Percentiles rank a stretch among this genome's conserved stretches.
Evolutionary conservation across 139 green algal species (phyloP).

Genomic region (Picochlorum sp.): DNA sequence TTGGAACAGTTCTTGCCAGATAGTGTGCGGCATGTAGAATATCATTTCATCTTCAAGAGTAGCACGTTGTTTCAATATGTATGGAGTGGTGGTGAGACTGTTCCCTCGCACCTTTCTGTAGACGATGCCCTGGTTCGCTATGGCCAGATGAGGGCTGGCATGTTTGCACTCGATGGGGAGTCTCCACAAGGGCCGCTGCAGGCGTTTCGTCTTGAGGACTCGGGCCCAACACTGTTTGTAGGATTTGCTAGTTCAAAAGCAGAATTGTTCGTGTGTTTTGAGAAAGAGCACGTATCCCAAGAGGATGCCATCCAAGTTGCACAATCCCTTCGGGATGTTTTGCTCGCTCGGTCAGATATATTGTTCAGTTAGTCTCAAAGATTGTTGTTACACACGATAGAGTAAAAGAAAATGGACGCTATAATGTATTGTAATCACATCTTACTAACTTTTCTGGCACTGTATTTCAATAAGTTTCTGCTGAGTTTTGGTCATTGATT

Average conservation of each 20-base stretch:
- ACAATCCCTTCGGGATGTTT: no score
- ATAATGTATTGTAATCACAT: no score
- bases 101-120: neutral
- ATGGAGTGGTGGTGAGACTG: neutral
- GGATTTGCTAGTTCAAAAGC: conserved; percentile 2
- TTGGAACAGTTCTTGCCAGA: neutral
- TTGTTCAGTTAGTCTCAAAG: no score
- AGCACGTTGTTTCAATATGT: neutral
- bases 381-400: no score
- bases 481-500: no score
- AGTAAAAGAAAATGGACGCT: no score
- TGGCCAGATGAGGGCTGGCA: conserved; percentile 24
- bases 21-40: neutral
- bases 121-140: conserved; percentile 16
- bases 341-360: no score
- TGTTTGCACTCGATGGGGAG: conserved; percentile 18
- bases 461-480: no score
- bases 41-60: neutral
- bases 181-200: conserved; percentile 14
- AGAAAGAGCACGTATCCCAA: conserved; percentile 4
- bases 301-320: conserved; percentile 5
- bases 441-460: no score
- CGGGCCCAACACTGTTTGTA: conserved; percentile 12
- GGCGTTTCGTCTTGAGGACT: conserved; percentile 18
- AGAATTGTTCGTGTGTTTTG: conserved; percentile 23